phyloP scores from a whole-genome alignment of 495 filamentous ascomycete species.

The Penicillium angulare region DNA sequence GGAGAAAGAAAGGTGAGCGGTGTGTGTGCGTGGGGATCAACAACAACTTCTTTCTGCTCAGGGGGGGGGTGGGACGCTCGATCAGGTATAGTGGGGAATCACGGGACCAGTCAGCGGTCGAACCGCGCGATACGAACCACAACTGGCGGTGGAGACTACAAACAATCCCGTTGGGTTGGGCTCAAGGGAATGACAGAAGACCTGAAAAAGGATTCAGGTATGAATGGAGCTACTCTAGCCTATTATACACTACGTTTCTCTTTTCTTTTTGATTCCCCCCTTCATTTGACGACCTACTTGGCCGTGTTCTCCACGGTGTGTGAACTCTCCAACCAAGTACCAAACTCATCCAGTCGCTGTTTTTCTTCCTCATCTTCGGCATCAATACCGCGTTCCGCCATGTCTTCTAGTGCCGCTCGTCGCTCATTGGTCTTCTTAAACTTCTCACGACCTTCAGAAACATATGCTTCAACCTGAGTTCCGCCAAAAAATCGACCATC shows the following conservation, averaged over 20 bases:
- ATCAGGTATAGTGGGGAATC: slow-evolving; percentile 28
- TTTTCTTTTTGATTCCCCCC: slow-evolving; percentile 27
- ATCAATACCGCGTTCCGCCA: slow-evolving; percentile 43
- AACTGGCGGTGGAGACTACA: slow-evolving; percentile 8
- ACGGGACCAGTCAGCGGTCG: slow-evolving; percentile 25
- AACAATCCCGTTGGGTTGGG: neutral
- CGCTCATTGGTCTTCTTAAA: slow-evolving; percentile 67
- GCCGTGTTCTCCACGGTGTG: neutral
- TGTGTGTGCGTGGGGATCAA: slow-evolving; percentile 41
- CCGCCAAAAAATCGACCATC: slow-evolving; percentile 77
- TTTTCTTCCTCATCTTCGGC: slow-evolving; percentile 45
- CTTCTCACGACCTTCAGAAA: slow-evolving; percentile 70
- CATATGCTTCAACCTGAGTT: slow-evolving; percentile 71
- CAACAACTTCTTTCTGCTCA: slow-evolving; percentile 30
- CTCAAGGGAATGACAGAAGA: no score
- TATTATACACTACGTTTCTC: slow-evolving; percentile 1
- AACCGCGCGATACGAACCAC: slow-evolving; percentile 32
- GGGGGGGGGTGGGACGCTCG: slow-evolving; percentile 24
- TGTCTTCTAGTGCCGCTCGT: slow-evolving; percentile 40
- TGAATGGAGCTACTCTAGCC: no score
- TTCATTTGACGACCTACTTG: neutral
- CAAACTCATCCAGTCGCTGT: slow-evolving; percentile 53
- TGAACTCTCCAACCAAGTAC: slow-evolving; percentile 55
- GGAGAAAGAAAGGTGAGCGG: slow-evolving; percentile 29
- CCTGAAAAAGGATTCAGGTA: no score